Evolutionary conservation across 1,284 basidiomycete genomes (phyloP), one percentile per base, ranked within the genome.

Genomic region (Anthracocystis panici-leucophaei): DNA sequence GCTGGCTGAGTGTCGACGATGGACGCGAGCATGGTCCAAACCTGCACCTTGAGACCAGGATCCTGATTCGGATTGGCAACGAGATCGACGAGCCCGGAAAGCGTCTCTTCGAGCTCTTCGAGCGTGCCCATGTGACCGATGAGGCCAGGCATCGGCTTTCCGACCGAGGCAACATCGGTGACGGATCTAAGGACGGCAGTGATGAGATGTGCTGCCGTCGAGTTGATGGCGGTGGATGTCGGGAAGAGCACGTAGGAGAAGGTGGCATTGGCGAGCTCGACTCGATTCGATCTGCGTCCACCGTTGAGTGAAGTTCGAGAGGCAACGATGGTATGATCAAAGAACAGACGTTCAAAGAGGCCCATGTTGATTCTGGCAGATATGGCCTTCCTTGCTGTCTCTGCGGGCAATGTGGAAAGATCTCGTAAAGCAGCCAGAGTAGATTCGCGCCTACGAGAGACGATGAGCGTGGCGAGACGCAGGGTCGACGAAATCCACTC

Each of bases 1-100:
- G 94, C 93, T 1, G 95, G 94, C 81, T 96, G 94, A 61, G 91
- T 92, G 71, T 93, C 91, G 21, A 95, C 90, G 3, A 93, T 91
- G 14, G 93, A 88, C 0, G 92, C 88, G 27, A 96, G 90, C 78
- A 97, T 92, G 65, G 89, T 89, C 94, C 95, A 97, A 1, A 93
- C 89, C 0, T 90, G 88, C 63, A 90, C 89, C 21, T 94, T 87
- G 6, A 93, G 88, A 2, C 88, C 88, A 60, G 90, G 88, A 0
- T 92, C 90, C 65, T 91, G 90, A 8, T 90, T 82, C 1, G 91
- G 90, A 33, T 82, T 82, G 31, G 59, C 73, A 0, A 79, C 81
- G 0, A 85, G 68, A 6, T 77, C 65, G 21, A 84, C 51, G 4
- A 84, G 65, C 2, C 63, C 64, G 5, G 58, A 50, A 18, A 86